Evolutionary conservation across 2,329 filamentous ascomycete genomes (phyloP), one percentile per base, ranked within the genome.

Genomic region (Gaeumannomyces tritici): DNA sequence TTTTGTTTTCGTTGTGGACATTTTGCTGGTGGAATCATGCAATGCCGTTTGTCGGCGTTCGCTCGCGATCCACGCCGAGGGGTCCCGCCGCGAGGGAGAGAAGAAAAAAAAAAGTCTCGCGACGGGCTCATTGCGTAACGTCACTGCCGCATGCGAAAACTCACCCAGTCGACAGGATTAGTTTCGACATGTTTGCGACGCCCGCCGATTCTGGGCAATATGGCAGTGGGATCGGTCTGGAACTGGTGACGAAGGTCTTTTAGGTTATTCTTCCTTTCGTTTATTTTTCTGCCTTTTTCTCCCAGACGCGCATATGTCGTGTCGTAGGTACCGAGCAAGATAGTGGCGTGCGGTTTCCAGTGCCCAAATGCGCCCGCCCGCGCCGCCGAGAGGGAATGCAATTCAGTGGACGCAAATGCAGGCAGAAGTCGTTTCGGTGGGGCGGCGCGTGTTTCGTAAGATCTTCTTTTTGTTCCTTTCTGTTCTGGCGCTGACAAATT

Each of bases 111-210:
- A 29, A 8, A 8, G n/a, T 27, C 13, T n/a, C 18, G 57, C 13
- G 35, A 58, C 35, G 29, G 29, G 57, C 57, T 18, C n/a, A n/a
- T 29, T 33, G 57, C 57, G 57, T 21, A 33, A 58, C 15, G 29
- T 35, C 29, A 31, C 35, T 29, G 60, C 12, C 27, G 60, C 58
- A 42, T 28, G 35, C 58, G 27, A 21, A 51, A 63, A 77, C 88
- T 70, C 83, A 95, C 91, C 89, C 91, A 67, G 91, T 96, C 62
- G 90, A 96, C 62, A 96, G 84, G 67, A 96, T 83, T 72, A 96
- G 80, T 79, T 91, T 91, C 79, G 91, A 91, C 81, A 83, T 87
- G 4, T 61, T 61, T 13, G 21, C 42, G 18, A 9, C 12, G 21
- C 42, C 42, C 42, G 42, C 42, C 42, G 18, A 51, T 29, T 26